Base-by-base conservation (phyloP, 2,329 filamentous ascomycete species). In the Elsinoe perseae region DNA sequence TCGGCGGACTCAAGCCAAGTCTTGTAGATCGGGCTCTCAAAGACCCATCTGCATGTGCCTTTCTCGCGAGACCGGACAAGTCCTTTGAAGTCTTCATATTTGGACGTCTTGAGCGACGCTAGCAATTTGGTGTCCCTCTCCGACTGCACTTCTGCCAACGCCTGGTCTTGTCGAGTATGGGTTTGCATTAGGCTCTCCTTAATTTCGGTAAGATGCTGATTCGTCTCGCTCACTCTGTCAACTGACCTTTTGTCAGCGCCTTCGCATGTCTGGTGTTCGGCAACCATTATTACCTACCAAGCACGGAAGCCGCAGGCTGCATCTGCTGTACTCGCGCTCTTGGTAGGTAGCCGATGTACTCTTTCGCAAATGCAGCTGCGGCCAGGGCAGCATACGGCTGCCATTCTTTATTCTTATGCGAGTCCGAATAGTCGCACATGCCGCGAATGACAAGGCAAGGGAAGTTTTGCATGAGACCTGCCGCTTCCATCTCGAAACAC, bases 1-100 rank as follows among this genome's bases (percentile, higher is more conserved):
- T 28, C 7, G 1, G 6, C 2, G 25, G 56, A 66, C 1, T 63
- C 21, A 30, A 14, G 57, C 70, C 67, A 72, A 6, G 56, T 30
- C 1, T 36, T 52, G 56, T 66, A 72, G 34, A 62, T 43, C 7
- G 59, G 2, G 43, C 68, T 64, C n/a, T 63, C 38, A 6, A 69
- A 16, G 3, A 66, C 63, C 69, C 67, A 73, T 50, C 63, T 56
- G 54, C 66, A 72, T n/a, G 69, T 72, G 20, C 67, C 68, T 16
- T 48, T 36, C 0, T 62, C 64, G 28, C 64, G 61, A 40, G 60
- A 55, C 0, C 64, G 65, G 46, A 70, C 70, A 43, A 67, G 61
- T 34, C 70, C 62, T 60, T 70, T 71, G 27, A 63, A 58, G n/a
- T 61, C 23, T 50, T 65, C 61, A 40, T 71, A 38, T 38, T 18